phyloP scores from a whole-genome alignment of 768 basidiomycete genomes.

The Boletus reticuloceps region DNA sequence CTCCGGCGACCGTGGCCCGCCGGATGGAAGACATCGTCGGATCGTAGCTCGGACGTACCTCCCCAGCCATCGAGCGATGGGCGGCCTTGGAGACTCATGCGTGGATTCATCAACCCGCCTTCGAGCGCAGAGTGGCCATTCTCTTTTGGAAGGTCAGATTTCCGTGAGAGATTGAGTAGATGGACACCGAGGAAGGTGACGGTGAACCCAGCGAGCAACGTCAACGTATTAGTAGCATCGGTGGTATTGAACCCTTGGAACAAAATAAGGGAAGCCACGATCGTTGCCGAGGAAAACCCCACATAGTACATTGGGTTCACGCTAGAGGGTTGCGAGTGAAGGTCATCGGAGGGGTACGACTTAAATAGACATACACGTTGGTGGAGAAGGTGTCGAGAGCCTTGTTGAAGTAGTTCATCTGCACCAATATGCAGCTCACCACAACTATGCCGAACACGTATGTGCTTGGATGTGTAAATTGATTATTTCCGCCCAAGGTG shows the following conservation, averaged over 20 bases:
- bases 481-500: constrained; percentile 90
- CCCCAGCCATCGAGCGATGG: constrained; percentile 79
- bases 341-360: not conserved
- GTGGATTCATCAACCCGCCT: constrained; percentile 69
- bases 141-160: constrained; percentile 44
- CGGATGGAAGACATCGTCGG: constrained; percentile 23
- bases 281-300: constrained; percentile 91
- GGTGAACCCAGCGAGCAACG: constrained; percentile 85
- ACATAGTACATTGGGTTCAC: constrained; percentile 99
- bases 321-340: constrained; percentile 37
- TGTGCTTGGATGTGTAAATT: constrained; percentile 93
- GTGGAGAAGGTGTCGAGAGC: constrained; percentile 96
- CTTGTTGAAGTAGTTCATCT: constrained; percentile 99
- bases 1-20: constrained; percentile 61
- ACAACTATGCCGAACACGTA: constrained; percentile 91
- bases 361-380: constrained; percentile 74
- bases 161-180: constrained; percentile 79
- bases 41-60: constrained; percentile 32
- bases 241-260: constrained; percentile 97
- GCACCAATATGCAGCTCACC: constrained; percentile 79
- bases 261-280: constrained; percentile 91
- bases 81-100: constrained; percentile 77
- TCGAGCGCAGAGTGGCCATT: constrained; percentile 56
- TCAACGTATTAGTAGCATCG: constrained; percentile 75
- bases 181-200: constrained; percentile 98